phyloP scores from a whole-genome alignment of 768 basidiomycete genomes.

The Phaeotremella fagi region DNA sequence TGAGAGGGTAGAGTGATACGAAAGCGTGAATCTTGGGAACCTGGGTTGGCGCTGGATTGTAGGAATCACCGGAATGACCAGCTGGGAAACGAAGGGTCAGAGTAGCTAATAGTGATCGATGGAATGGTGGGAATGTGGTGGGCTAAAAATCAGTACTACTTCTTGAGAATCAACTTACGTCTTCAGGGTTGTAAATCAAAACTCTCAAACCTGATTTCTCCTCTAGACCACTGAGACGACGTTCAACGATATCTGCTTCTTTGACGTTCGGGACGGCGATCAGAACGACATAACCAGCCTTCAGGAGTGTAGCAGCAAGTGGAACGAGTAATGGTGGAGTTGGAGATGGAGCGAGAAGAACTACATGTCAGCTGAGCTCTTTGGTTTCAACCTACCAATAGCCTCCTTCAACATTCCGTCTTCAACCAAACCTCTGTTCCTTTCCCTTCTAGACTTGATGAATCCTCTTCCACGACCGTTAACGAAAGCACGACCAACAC shows the following conservation, averaged over 20 bases:
- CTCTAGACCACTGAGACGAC: constrained; percentile 25
- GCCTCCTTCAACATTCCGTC: constrained; percentile 41
- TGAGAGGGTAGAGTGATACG: constrained; percentile 44
- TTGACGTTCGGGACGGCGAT: constrained; percentile 41
- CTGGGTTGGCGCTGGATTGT: constrained; percentile 37
- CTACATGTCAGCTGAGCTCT: constrained; percentile 15
- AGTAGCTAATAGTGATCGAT: constrained; percentile 43
- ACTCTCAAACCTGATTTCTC: constrained; percentile 34
- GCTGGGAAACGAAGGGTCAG: constrained; percentile 42
- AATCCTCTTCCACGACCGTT: not conserved
- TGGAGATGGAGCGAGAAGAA: constrained; percentile 41
- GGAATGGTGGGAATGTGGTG: constrained; percentile 44
- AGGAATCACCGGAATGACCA: constrained; percentile 26
- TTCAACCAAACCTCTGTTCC: constrained; percentile 19
- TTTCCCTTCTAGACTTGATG: constrained; percentile 5
- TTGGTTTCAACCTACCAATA: constrained; percentile 24
- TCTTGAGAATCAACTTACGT: constrained; percentile 31
- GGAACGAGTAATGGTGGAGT: constrained; percentile 36
- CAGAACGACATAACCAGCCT: constrained; percentile 42
- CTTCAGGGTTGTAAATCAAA: constrained; percentile 43
- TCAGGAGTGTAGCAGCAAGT: constrained; percentile 32
- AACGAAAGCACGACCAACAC: constrained; percentile 20
- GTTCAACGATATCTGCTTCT: constrained; percentile 43
- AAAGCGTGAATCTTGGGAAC: constrained; percentile 41
- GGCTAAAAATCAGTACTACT: constrained; percentile 20